A percentile compares a stretch with the other conserved stretches of the same genome.
Evolutionary conservation across 192 early-diverging fungal species (phyloP).

Genomic region (Funneliformis mosseae): DNA sequence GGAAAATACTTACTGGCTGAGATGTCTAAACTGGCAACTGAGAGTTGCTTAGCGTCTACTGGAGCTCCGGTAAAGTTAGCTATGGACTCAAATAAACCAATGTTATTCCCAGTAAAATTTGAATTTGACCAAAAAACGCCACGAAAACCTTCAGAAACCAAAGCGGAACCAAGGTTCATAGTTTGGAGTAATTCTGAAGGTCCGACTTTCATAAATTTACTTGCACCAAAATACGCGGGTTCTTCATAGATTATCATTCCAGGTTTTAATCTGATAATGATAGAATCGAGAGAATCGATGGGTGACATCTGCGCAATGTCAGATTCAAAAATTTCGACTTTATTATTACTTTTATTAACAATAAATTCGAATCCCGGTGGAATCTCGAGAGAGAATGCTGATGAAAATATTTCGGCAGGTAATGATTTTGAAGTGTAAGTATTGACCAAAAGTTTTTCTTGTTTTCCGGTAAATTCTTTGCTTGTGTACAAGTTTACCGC

Average conservation of each 20-base stretch:
- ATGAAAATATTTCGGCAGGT: slow-evolving; percentile 14
- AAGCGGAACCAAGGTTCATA: slow-evolving; percentile 17
- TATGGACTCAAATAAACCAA: slow-evolving; percentile 27
- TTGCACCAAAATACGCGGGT: slow-evolving; percentile 26
- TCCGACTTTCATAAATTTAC: slow-evolving; percentile 20
- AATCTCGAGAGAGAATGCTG: slow-evolving; percentile 29
- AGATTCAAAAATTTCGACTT: not conserved
- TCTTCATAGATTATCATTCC: slow-evolving; percentile 26
- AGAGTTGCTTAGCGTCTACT: not conserved
- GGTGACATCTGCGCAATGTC: slow-evolving; percentile 12
- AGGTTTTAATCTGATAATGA: slow-evolving; percentile 18
- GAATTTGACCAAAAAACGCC: slow-evolving; percentile 5
- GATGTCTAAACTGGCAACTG: not conserved
- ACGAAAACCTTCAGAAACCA: not conserved
- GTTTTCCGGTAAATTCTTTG: not conserved
- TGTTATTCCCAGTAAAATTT: slow-evolving; percentile 25
- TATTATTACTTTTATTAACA: slow-evolving; percentile 1
- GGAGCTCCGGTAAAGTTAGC: slow-evolving; percentile 16
- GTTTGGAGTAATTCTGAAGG: not conserved
- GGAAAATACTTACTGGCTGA: not conserved
- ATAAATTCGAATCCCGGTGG: slow-evolving; percentile 32
- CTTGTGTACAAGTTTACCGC: slow-evolving; percentile 19
- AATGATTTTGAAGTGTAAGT: slow-evolving; percentile 19
- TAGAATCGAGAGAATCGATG: not conserved
- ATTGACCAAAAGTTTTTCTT: not conserved